Evolutionary conservation across 176 grass and related monocot genomes (phyloP).

Genomic region (Poa annua): DNA sequence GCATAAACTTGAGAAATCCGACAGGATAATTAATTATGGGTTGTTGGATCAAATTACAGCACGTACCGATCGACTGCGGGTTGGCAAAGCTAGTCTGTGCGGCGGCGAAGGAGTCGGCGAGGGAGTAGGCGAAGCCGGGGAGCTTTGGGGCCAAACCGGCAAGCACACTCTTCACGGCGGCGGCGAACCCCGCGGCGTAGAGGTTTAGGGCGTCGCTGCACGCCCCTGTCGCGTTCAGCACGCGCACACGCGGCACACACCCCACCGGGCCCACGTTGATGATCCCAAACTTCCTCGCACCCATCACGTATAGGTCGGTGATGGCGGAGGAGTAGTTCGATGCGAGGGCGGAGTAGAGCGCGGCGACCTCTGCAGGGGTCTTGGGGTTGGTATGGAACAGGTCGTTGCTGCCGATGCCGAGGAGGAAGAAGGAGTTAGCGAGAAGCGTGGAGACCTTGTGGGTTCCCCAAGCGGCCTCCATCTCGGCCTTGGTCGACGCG

Average conservation of each 20-base stretch:
- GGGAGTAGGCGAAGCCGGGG: slow-evolving; percentile 37
- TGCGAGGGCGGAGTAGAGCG: slow-evolving; percentile 11
- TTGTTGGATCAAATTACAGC: too few species aligned
- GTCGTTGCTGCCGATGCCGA: slow-evolving; percentile 42
- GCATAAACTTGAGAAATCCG: not conserved
- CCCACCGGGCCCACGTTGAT: slow-evolving; percentile 40
- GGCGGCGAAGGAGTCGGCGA: slow-evolving; percentile 23
- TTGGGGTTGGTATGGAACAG: slow-evolving; percentile 1
- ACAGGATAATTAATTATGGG: too few species aligned
- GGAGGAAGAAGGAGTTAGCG: slow-evolving; percentile 40
- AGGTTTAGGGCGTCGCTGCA: slow-evolving; percentile 39
- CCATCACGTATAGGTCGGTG: slow-evolving; percentile 27
- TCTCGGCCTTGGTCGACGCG: slow-evolving; percentile 14
- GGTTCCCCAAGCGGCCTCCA: not conserved
- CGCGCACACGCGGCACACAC: slow-evolving; percentile 20
- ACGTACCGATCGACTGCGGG: not conserved
- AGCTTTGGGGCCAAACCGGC: slow-evolving; percentile 8
- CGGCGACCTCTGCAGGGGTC: not conserved
- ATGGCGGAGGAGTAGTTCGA: slow-evolving; percentile 35
- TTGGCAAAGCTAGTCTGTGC: not conserved
- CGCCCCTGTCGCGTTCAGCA: slow-evolving; percentile 5
- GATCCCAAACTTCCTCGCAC: slow-evolving; percentile 51
- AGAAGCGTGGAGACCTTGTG: not conserved
- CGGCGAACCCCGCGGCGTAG: slow-evolving; percentile 41
- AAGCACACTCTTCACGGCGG: not conserved